phyloP scores from a whole-genome alignment of 208 protist genomes.

The Polymyxa betae region DNA sequence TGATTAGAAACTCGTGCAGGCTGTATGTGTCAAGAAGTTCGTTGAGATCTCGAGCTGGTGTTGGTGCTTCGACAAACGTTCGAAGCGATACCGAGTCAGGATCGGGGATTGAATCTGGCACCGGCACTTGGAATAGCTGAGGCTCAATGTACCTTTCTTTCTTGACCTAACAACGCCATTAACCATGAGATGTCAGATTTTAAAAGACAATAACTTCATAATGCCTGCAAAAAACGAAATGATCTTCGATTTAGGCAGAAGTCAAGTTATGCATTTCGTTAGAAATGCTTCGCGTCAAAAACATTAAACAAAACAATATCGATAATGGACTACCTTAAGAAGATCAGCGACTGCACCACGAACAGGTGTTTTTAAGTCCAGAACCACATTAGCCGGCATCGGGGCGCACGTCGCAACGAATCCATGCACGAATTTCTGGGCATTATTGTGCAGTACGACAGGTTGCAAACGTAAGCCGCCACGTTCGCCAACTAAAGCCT shows the following conservation, averaged over 20 bases:
- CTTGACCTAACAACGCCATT: no score
- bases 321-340: constrained; percentile 16
- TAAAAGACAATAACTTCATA: no score
- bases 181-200: no score
- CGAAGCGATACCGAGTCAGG: constrained; percentile 6
- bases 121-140: not conserved
- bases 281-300: constrained; percentile 43
- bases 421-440: not conserved
- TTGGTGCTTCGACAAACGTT: not conserved
- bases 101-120: not conserved
- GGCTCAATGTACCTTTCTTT: no score
- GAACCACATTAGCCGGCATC: constrained; percentile 27
- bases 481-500: constrained; percentile 28
- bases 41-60: constrained; percentile 54
- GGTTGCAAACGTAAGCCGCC: constrained; percentile 39
- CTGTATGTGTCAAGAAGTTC: constrained; percentile 62
- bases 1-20: constrained; percentile 63
- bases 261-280: no score
- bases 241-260: no score
- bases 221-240: no score
- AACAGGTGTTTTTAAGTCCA: constrained; percentile 13
- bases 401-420: constrained; percentile 10
- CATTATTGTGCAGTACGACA: not conserved
- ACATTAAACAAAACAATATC: not conserved
- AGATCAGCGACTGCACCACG: not conserved